These are phyloP conservation scores for Sarcocystis neurona DNA, from an alignment of 169 alveolate genomes.

Conservation along the genomic window DNA sequence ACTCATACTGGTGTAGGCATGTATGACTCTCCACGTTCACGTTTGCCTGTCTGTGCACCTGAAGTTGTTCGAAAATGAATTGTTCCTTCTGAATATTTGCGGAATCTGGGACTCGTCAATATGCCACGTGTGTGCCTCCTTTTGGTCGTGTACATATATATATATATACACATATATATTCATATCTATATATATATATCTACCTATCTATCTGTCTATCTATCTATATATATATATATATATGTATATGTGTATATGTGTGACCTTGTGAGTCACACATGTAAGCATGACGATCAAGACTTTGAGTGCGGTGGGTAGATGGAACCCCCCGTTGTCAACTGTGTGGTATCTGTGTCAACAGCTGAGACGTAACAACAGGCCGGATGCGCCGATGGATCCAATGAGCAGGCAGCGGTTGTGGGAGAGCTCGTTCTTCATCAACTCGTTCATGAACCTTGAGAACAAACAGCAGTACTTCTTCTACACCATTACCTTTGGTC, in stretches of 20 bases:
- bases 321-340: background rate
- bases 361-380: slow-evolving; percentile 48
- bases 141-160: background rate
- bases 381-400: slow-evolving; percentile 53
- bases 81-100: too few relatives aligned
- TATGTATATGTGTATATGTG: too few relatives aligned
- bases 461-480: slow-evolving; percentile 60
- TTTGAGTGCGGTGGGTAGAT: background rate
- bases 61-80: too few relatives aligned
- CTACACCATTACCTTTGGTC: slow-evolving; percentile 54
- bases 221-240: too few relatives aligned
- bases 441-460: slow-evolving; percentile 58
- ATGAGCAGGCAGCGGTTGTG: slow-evolving; percentile 62
- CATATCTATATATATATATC: background rate
- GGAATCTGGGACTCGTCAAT: too few relatives aligned
- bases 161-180: background rate
- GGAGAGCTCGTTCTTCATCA: slow-evolving; percentile 60
- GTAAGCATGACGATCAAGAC: background rate
- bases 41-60: background rate
- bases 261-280: too few relatives aligned
- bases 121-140: too few relatives aligned
- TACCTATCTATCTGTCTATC: background rate
- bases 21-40: too few relatives aligned
- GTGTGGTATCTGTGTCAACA: background rate
- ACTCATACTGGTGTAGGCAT: too few relatives aligned